A percentile compares a stretch with the other conserved stretches of the same genome.
phyloP scores from a whole-genome alignment of 176 grass and related monocot species.

The Lolium multiflorum region DNA sequence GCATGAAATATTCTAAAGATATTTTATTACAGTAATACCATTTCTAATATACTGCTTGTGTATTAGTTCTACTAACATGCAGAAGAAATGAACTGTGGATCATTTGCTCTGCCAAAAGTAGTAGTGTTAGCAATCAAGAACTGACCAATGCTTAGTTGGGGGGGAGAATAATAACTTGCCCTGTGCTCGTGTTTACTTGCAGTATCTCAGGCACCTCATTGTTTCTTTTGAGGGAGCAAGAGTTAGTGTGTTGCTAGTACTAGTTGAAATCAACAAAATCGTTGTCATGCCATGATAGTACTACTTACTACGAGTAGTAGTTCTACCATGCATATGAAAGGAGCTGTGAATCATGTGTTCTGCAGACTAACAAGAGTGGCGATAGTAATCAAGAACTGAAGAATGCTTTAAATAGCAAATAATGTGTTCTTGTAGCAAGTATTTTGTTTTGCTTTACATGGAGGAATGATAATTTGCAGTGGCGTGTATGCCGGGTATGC shows the following conservation, averaged over 20 bases:
- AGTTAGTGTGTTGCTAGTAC: neutral
- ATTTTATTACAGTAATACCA: neutral
- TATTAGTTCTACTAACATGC: neutral
- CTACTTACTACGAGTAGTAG: neutral
- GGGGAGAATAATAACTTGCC: too few relatives aligned
- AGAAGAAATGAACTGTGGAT: neutral
- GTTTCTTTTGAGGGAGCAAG: constrained; percentile 3
- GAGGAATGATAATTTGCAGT: too few relatives aligned
- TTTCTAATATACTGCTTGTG: neutral
- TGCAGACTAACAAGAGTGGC: neutral
- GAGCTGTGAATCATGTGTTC: neutral
- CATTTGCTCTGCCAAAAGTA: neutral
- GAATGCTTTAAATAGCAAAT: neutral
- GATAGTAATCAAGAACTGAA: neutral
- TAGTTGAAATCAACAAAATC: neutral
- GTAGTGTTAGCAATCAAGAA: neutral
- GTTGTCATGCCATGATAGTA: neutral
- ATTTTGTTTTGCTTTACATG: neutral
- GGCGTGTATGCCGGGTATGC: too few relatives aligned
- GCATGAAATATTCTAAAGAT: too few relatives aligned
- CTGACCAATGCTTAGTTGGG: neutral
- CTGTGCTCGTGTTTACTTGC: too few relatives aligned
- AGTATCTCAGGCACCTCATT: neutral
- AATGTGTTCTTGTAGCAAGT: too few relatives aligned
- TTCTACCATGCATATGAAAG: neutral